These are phyloP conservation scores for Chondrus crispus DNA, from an alignment of 23 red algal genomes.

Conservation along the genomic window DNA sequence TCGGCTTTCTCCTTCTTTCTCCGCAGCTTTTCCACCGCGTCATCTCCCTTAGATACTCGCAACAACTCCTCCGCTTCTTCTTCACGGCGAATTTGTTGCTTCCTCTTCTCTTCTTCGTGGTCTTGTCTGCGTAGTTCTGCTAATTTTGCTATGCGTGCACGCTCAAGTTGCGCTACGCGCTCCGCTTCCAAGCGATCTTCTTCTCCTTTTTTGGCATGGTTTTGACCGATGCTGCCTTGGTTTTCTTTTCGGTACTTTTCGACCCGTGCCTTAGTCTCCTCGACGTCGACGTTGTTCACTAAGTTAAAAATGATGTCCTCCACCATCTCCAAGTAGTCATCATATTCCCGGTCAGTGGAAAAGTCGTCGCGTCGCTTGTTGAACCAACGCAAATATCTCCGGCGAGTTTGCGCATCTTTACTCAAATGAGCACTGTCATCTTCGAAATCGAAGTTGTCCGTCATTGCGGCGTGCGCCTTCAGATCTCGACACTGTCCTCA, in stretches of 20 bases:
- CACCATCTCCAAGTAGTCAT: constrained; percentile 89
- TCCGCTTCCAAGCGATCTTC: constrained; percentile 47
- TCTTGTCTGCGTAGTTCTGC: constrained; percentile 39
- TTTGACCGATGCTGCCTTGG: constrained; percentile 51
- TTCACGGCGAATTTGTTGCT: not conserved
- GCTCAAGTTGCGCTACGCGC: constrained; percentile 44
- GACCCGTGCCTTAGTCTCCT: constrained; percentile 36
- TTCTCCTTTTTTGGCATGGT: constrained; percentile 51
- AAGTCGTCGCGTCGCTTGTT: constrained; percentile 90
- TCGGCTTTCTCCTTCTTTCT: constrained; percentile 47
- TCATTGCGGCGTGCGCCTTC: not conserved
- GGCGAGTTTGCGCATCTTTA: constrained; percentile 54
- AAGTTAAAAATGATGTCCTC: constrained; percentile 81
- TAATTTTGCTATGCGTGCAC: constrained; percentile 36
- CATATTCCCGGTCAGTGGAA: constrained; percentile 55
- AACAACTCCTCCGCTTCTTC: constrained; percentile 45
- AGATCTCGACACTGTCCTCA: no score
- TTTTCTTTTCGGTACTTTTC: constrained; percentile 62
- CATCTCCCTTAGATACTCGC: constrained; percentile 35
- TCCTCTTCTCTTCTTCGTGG: constrained; percentile 5
- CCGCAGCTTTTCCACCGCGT: not conserved
- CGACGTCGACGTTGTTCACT: constrained; percentile 68
- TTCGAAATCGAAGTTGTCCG: constrained; percentile 53
- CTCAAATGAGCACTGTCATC: constrained; percentile 34
- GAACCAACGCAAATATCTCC: constrained; percentile 63